Conservation (phyloP, 2,329 filamentous ascomycete species). For the Pseudohalonectria lignicola region DNA sequence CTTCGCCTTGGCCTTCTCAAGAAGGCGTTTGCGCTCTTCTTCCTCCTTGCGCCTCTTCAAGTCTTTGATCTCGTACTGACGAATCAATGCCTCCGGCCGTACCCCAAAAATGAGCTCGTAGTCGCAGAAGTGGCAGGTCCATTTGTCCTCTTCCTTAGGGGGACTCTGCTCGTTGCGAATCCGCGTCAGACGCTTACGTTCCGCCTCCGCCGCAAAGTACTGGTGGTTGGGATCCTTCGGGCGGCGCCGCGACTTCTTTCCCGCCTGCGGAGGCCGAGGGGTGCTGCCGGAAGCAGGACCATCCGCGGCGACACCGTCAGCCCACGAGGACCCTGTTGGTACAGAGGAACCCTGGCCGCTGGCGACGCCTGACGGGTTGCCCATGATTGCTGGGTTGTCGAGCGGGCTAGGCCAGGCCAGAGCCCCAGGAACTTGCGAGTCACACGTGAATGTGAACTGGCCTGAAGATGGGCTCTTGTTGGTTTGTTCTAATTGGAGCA, state of each 20-base stretch:
- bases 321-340: not conserved
- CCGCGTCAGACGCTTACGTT: conserved; percentile 67
- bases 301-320: not conserved
- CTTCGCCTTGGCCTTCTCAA: conserved; percentile 93
- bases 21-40: conserved; percentile 71
- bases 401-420: conserved; percentile 57
- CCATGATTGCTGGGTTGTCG: conserved; percentile 9
- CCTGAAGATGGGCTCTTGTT: conserved; percentile 61
- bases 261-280: not conserved
- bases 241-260: conserved; percentile 44
- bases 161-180: conserved; percentile 68
- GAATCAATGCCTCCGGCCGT: conserved; percentile 73
- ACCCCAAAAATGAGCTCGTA: conserved; percentile 93
- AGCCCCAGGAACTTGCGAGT: conserved; percentile 74
- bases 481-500: conserved; percentile 57
- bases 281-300: not conserved
- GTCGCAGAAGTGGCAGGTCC: conserved; percentile 98
- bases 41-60: conserved; percentile 71
- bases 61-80: conserved; percentile 91
- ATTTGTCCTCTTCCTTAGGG: conserved; percentile 60
- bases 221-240: conserved; percentile 36
- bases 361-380: not conserved
- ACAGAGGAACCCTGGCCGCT: not conserved
- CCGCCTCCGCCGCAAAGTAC: conserved; percentile 61
- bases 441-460: conserved; percentile 94